Conservation (phyloP, 2,329 filamentous ascomycete species). For the Pezicula carpinea region DNA sequence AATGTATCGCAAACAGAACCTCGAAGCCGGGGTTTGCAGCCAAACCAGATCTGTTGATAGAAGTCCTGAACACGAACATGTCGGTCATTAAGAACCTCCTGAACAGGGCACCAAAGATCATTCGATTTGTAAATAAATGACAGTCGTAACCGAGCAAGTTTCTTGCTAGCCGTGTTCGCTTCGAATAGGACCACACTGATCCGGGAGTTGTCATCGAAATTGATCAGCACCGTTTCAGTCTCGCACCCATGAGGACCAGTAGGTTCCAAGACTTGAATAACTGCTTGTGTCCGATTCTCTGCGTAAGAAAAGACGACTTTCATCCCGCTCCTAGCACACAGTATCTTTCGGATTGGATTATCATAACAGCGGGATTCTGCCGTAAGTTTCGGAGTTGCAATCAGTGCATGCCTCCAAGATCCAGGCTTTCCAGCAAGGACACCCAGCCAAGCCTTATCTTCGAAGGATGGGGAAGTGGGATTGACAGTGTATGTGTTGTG, state of each 20-base stretch:
- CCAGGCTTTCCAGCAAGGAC: slow-evolving; percentile 80
- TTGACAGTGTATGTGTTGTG: too few relatives aligned
- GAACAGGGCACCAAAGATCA: slow-evolving; percentile 93
- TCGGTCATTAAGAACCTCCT: slow-evolving; percentile 90
- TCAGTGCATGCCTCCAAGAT: slow-evolving; percentile 92
- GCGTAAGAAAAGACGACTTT: slow-evolving; percentile 84
- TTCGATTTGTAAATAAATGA: slow-evolving; percentile 93
- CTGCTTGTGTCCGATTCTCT: slow-evolving; percentile 76
- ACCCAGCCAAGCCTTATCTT: too few relatives aligned
- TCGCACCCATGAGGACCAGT: slow-evolving; percentile 81
- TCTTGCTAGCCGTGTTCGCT: slow-evolving; percentile 79
- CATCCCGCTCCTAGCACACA: slow-evolving; percentile 79
- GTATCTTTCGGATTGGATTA: slow-evolving; percentile 89
- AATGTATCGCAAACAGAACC: too few relatives aligned
- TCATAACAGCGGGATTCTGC: too few relatives aligned
- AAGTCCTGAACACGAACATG: slow-evolving; percentile 99
- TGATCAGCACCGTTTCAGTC: slow-evolving; percentile 82
- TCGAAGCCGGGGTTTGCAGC: slow-evolving; percentile 76
- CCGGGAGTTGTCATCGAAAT: slow-evolving; percentile 68
- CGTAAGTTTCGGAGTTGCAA: too few relatives aligned
- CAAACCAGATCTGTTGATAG: slow-evolving; percentile 98
- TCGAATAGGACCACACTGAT: slow-evolving; percentile 90
- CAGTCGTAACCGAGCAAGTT: slow-evolving; percentile 76
- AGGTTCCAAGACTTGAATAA: slow-evolving; percentile 83
- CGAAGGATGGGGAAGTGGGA: too few relatives aligned